Conservation (phyloP, 2,329 filamentous ascomycete species). For the Trichoderma sp. region DNA sequence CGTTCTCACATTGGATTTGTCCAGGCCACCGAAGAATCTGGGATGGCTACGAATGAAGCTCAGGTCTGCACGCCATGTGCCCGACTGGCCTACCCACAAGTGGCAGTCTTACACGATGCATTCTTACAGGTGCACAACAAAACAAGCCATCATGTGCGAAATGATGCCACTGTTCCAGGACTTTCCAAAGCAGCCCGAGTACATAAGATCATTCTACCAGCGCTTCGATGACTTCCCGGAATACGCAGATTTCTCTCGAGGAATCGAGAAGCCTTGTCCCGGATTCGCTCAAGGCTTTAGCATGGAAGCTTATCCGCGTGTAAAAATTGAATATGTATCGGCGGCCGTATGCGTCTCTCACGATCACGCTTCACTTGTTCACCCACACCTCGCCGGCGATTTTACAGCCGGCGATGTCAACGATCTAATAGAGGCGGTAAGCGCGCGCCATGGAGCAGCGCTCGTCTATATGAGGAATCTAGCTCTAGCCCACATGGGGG, state of each 20-base stretch:
- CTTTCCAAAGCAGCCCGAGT: neutral
- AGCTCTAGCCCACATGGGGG: constrained; percentile 28
- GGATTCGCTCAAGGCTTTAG: neutral
- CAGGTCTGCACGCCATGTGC: neutral
- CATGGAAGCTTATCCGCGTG: neutral
- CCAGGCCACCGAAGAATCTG: neutral
- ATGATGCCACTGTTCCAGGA: neutral
- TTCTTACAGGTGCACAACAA: neutral
- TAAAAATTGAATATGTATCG: neutral
- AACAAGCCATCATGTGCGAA: neutral
- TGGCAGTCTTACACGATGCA: neutral
- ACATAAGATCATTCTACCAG: neutral
- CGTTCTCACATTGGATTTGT: neutral
- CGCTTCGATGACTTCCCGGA: constrained; percentile 2
- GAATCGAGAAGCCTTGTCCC: constrained; percentile 3
- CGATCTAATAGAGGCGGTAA: constrained; percentile 25
- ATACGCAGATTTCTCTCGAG: neutral
- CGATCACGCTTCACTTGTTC: constrained; percentile 25
- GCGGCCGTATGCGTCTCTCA: neutral
- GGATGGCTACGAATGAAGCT: neutral
- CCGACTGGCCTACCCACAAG: neutral
- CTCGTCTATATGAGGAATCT: constrained; percentile 32
- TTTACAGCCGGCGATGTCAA: constrained; percentile 23
- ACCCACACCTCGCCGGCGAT: constrained; percentile 34
- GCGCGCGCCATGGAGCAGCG: constrained; percentile 31